Evolutionary conservation across 2,329 filamentous ascomycete species (phyloP).

Genomic region (Microdochium nivale): DNA sequence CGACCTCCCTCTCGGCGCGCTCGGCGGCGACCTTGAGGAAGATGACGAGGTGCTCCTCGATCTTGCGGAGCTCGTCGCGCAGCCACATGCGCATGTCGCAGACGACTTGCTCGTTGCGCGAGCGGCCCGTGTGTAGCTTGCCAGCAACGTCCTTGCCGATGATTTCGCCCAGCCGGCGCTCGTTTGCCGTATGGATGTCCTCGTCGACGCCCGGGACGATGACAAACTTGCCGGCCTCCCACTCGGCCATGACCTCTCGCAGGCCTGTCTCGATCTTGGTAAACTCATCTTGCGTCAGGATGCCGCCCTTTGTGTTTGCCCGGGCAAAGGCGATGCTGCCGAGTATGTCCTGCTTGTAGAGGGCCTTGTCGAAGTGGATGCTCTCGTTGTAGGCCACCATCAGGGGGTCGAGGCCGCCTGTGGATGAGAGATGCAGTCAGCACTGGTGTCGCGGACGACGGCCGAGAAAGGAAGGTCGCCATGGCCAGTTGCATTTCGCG

Average conservation of each 20-base stretch:
- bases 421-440: conserved; percentile 9
- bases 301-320: conserved; percentile 67
- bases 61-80: conserved; percentile 60
- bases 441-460: background rate
- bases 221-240: conserved; percentile 38
- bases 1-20: conserved; percentile 61
- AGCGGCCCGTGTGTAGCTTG: conserved; percentile 83
- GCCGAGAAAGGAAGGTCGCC: background rate
- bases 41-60: conserved; percentile 60
- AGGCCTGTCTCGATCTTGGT: conserved; percentile 65
- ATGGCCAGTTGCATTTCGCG: background rate
- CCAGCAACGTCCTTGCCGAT: conserved; percentile 79
- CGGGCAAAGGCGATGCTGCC: conserved; percentile 76
- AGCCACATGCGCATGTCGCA: conserved; percentile 90
- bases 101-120: conserved; percentile 83
- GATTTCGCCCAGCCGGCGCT: conserved; percentile 69
- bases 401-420: conserved; percentile 73
- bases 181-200: conserved; percentile 61
- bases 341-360: conserved; percentile 73
- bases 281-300: conserved; percentile 68
- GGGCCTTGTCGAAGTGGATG: conserved; percentile 68
- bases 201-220: conserved; percentile 47
- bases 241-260: conserved; percentile 44
- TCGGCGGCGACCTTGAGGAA: conserved; percentile 62
- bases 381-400: conserved; percentile 82